Conservation (phyloP, 1,284 basidiomycete species). For the Cryptococcus sp. region DNA sequence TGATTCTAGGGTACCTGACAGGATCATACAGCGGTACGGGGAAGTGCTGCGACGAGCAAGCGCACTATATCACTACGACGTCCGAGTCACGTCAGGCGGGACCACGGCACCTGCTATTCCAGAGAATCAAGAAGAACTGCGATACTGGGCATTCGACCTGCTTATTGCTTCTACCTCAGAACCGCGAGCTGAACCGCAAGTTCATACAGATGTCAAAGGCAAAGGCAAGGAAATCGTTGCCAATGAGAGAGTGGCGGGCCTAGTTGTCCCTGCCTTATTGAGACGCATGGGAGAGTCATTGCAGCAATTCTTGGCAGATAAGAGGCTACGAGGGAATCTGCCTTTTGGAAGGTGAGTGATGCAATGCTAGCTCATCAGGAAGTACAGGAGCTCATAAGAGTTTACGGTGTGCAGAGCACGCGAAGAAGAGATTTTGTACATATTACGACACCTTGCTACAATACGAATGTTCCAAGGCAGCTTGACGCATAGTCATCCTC, state of each 20-base stretch:
- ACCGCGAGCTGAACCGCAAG: background rate
- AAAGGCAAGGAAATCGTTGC: background rate
- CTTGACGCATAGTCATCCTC: conserved; percentile 1
- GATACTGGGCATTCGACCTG: conserved; percentile 92
- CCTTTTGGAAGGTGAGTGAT: conserved; percentile 75
- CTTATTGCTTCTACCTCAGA: conserved; percentile 58
- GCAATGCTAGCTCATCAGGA: conserved; percentile 8
- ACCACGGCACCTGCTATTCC: conserved; percentile 49
- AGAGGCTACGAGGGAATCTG: conserved; percentile 73
- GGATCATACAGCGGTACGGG: conserved; percentile 68
- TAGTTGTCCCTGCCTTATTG: conserved; percentile 70
- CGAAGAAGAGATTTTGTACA: conserved; percentile 86
- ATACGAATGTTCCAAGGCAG: conserved; percentile 52
- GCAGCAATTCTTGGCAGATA: conserved; percentile 75
- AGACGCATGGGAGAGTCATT: conserved; percentile 70
- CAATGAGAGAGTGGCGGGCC: conserved; percentile 58
- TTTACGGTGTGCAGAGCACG: conserved; percentile 61
- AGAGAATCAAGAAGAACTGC: conserved; percentile 76
- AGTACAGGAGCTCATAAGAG: background rate
- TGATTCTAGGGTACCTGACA: conserved; percentile 67
- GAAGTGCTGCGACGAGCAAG: conserved; percentile 76
- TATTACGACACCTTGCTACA: conserved; percentile 72
- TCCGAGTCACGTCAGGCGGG: conserved; percentile 17
- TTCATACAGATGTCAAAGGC: background rate
- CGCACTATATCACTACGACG: conserved; percentile 59